Percentiles rank a stretch among this genome's conserved stretches.
phyloP scores from a whole-genome alignment of 495 filamentous ascomycete species.

The Recurvomyces mirabilis region DNA sequence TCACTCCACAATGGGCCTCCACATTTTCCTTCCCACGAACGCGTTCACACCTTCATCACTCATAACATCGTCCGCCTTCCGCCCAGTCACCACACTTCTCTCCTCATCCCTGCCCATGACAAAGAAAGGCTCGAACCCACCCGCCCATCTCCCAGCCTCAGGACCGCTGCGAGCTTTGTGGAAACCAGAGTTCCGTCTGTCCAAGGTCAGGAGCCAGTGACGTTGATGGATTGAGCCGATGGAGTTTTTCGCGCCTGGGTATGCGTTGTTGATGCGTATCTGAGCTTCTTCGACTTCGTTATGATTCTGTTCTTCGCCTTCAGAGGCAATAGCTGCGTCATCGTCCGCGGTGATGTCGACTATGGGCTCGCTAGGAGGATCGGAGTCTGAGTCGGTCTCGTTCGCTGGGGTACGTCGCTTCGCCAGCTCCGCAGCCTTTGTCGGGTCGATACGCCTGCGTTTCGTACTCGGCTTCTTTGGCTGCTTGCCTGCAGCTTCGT shows the following conservation, averaged over 20 bases:
- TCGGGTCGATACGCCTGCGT: constrained; percentile 16
- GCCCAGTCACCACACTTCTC: constrained; percentile 51
- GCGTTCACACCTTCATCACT: constrained; percentile 46
- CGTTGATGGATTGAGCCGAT: constrained; percentile 55
- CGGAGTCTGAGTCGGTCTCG: constrained; percentile 3
- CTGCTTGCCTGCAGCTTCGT: constrained; percentile 26
- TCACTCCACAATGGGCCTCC: constrained; percentile 45
- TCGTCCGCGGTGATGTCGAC: not conserved
- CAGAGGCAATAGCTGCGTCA: constrained; percentile 7
- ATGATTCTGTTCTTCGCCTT: too few species aligned
- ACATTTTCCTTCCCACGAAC: constrained; percentile 44
- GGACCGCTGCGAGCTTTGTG: constrained; percentile 21
- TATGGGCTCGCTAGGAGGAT: not conserved
- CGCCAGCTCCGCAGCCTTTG: not conserved
- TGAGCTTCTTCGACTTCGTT: constrained; percentile 37
- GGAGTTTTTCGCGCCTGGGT: constrained; percentile 49
- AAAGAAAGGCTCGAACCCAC: constrained; percentile 44
- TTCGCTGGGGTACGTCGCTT: not conserved
- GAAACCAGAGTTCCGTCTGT: constrained; percentile 46
- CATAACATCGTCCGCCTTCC: constrained; percentile 45
- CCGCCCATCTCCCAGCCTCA: constrained; percentile 17
- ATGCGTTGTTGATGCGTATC: constrained; percentile 52
- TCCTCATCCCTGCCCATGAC: constrained; percentile 47
- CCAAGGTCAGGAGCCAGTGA: constrained; percentile 49
- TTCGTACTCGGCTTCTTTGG: constrained; percentile 13